Evolutionary conservation across 148 eudicot species (phyloP).

Genomic region (Camellia japonica): DNA sequence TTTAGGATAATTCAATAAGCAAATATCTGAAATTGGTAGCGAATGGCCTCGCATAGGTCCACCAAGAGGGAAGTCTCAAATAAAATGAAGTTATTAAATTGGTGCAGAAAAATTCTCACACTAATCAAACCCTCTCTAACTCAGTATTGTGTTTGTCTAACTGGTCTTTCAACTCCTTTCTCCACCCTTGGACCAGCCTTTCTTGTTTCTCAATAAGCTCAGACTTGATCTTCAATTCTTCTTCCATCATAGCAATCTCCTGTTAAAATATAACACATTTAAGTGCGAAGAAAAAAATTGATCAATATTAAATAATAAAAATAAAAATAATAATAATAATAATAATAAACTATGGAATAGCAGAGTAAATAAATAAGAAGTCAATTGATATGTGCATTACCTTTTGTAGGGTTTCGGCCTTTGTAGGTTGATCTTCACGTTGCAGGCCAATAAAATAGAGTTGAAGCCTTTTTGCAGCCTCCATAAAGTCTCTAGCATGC

Average conservation of each 20-base stretch:
- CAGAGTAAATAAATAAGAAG: neutral
- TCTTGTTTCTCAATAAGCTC: constrained; percentile 66
- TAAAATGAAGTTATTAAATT: too few species aligned
- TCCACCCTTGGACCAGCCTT: constrained; percentile 72
- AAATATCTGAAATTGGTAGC: too few species aligned
- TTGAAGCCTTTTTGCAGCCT: constrained; percentile 92
- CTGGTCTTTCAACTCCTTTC: constrained; percentile 63
- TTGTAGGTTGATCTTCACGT: constrained; percentile 76
- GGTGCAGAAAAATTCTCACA: too few species aligned
- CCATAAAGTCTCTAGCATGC: constrained; percentile 85
- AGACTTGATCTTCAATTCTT: constrained; percentile 63
- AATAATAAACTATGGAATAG: neutral
- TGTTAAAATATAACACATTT: constrained; percentile 12
- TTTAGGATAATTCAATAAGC: too few species aligned
- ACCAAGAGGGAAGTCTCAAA: too few species aligned
- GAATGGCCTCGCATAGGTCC: too few species aligned
- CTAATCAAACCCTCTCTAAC: constrained; percentile 51
- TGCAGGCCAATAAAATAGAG: constrained; percentile 70
- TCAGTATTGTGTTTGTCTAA: constrained; percentile 60
- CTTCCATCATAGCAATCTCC: constrained; percentile 73
- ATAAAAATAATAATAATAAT: too few species aligned
- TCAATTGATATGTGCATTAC: constrained; percentile 26
- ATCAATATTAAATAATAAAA: neutral
- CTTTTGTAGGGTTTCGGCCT: constrained; percentile 67
- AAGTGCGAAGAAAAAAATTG: neutral